A percentile compares a stretch with the other conserved stretches of the same genome.
Conservation (phyloP, 768 basidiomycete species). For the Psilocybe azurescens region DNA sequence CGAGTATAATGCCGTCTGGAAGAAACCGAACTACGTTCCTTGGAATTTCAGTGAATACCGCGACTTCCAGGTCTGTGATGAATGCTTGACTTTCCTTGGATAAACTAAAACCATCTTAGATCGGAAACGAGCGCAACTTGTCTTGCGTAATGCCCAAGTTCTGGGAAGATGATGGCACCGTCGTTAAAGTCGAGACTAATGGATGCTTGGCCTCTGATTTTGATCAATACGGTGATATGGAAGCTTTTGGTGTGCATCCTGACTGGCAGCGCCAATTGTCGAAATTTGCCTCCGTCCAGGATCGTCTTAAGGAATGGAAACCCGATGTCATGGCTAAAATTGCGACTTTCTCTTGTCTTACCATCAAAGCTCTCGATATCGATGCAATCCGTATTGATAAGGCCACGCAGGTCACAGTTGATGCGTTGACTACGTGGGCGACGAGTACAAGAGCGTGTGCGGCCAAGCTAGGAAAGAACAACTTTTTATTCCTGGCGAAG, state of each 20-base stretch:
- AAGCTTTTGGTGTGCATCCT: constrained; percentile 96
- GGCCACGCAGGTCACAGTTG: constrained; percentile 88
- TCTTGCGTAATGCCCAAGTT: constrained; percentile 81
- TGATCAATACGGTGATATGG: constrained; percentile 96
- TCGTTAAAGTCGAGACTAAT: constrained; percentile 58
- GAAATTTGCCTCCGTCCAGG: constrained; percentile 96
- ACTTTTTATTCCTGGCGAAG: constrained; percentile 94
- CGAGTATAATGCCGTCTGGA: constrained; percentile 80
- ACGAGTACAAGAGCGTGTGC: constrained; percentile 79
- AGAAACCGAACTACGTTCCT: constrained; percentile 73
- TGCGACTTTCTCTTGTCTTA: constrained; percentile 81
- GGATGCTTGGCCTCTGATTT: constrained; percentile 88
- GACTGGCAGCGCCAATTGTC: constrained; percentile 94
- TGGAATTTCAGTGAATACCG: constrained; percentile 88
- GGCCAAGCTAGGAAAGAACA: constrained; percentile 69
- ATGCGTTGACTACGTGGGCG: constrained; percentile 80
- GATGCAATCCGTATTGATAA: constrained; percentile 97
- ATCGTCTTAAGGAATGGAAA: constrained; percentile 94
- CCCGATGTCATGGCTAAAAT: constrained; percentile 81
- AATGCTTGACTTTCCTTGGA: constrained; percentile 6
- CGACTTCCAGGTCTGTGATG: constrained; percentile 69
- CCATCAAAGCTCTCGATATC: constrained; percentile 86
- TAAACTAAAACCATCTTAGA: constrained; percentile 40
- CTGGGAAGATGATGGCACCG: constrained; percentile 78
- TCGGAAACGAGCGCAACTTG: constrained; percentile 70